Percentiles rank a stretch among this genome's conserved stretches.
phyloP scores from a whole-genome alignment of 441 rosid species.

The Arabidopsis lyrata region DNA sequence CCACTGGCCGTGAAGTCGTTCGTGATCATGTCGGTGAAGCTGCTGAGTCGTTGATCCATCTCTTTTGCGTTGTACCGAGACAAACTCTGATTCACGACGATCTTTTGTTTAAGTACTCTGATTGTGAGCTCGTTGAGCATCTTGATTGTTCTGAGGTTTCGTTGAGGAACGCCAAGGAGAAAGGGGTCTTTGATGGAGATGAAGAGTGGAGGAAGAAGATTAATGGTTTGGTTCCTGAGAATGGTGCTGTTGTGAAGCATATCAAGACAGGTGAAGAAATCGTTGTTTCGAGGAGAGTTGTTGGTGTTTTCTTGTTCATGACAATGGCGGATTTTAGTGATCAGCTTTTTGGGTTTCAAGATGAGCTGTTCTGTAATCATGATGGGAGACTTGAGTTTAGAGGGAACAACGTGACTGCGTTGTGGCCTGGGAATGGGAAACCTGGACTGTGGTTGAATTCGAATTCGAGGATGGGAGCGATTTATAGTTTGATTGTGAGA shows the following conservation, averaged over 20 bases:
- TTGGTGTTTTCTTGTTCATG: slow-evolving; percentile 69
- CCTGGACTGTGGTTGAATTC: slow-evolving; percentile 90
- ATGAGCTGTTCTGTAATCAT: slow-evolving; percentile 60
- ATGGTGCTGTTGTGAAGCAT: slow-evolving; percentile 66
- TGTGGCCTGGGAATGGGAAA: slow-evolving; percentile 93
- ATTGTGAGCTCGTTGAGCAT: slow-evolving; percentile 69
- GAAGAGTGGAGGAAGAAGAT: slow-evolving; percentile 88
- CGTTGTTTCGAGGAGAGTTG: slow-evolving; percentile 63
- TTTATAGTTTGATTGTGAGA: slow-evolving; percentile 63
- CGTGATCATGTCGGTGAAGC: slow-evolving; percentile 75
- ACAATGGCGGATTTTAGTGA: slow-evolving; percentile 94
- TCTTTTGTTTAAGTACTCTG: slow-evolving; percentile 72
- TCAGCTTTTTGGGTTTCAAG: slow-evolving; percentile 79
- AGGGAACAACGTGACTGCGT: slow-evolving; percentile 58
- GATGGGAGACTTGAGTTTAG: slow-evolving; percentile 70
- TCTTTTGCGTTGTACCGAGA: slow-evolving; percentile 82
- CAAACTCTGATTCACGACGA: slow-evolving; percentile 79
- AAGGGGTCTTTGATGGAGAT: slow-evolving; percentile 56
- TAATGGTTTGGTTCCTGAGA: slow-evolving; percentile 57
- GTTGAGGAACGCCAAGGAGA: slow-evolving; percentile 62
- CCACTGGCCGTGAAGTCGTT: slow-evolving; percentile 80
- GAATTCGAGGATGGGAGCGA: slow-evolving; percentile 77
- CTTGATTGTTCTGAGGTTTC: slow-evolving; percentile 63
- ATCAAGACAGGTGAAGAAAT: slow-evolving; percentile 82
- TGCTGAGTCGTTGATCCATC: slow-evolving; percentile 81